Conservation (phyloP, 2,329 filamentous ascomycete genomes). For the Grosmannia penicillata region DNA sequence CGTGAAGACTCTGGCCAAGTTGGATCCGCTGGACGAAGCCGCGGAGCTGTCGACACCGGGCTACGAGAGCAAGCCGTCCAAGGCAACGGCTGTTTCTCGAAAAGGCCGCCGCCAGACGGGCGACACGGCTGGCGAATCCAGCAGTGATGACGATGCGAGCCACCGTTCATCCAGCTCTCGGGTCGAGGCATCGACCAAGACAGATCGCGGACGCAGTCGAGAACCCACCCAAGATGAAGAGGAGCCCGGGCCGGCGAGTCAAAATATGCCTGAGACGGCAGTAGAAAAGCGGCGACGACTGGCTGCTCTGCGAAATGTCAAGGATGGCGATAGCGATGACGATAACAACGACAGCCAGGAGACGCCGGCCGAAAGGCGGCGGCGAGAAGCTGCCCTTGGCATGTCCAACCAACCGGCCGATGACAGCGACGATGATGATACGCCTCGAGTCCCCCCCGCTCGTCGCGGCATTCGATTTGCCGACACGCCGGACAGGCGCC, state of each 20-base stretch:
- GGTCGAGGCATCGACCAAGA: neutral
- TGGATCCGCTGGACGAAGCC: slow-evolving; percentile 14
- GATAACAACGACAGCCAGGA: slow-evolving; percentile 33
- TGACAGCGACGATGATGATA: slow-evolving; percentile 44
- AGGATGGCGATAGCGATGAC: slow-evolving; percentile 20
- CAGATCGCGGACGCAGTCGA: neutral
- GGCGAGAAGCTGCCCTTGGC: slow-evolving; percentile 61
- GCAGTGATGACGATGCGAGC: neutral
- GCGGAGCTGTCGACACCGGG: neutral
- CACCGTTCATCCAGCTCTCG: slow-evolving; percentile 4
- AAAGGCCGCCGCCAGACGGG: neutral
- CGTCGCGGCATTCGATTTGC: slow-evolving; percentile 48
- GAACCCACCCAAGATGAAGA: neutral
- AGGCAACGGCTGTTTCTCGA: neutral
- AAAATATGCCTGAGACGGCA: slow-evolving; percentile 40
- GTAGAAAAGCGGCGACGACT: slow-evolving; percentile 55
- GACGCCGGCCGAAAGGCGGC: slow-evolving; percentile 59
- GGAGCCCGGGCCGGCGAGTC: neutral
- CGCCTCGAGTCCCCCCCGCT: slow-evolving; percentile 32
- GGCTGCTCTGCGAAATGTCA: slow-evolving; percentile 30
- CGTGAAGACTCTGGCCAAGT: slow-evolving; percentile 34
- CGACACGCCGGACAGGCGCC: slow-evolving; percentile 21
- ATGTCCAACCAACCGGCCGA: slow-evolving; percentile 28
- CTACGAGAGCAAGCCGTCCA: slow-evolving; percentile 1
- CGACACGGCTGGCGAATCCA: neutral